A percentile compares a stretch with the other conserved stretches of the same genome.
Conservation (phyloP, 2,329 filamentous ascomycete genomes). For the Claviceps citrina region DNA sequence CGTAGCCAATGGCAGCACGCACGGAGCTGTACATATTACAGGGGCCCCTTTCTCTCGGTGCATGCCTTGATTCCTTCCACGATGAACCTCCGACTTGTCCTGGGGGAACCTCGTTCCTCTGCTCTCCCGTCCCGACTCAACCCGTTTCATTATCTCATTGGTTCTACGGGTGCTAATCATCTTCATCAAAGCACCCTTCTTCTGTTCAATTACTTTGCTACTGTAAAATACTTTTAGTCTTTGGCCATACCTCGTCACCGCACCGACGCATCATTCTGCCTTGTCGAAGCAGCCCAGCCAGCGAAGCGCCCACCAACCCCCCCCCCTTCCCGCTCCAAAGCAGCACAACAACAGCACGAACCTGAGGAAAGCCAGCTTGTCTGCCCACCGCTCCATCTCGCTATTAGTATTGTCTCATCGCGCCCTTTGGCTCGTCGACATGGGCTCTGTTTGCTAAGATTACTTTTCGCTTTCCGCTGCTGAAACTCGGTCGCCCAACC, state of each 20-base stretch:
- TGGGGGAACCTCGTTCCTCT: no score
- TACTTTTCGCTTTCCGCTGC: background rate
- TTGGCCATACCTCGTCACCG: background rate
- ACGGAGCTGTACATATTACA: background rate
- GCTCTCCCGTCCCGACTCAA: background rate
- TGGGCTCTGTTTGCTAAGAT: constrained; percentile 13
- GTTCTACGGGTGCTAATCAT: background rate
- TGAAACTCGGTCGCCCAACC: background rate
- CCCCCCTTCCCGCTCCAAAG: no score
- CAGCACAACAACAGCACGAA: no score
- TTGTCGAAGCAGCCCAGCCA: no score
- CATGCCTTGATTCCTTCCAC: background rate
- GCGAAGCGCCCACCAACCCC: no score
- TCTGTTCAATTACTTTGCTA: background rate
- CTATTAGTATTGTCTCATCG: background rate
- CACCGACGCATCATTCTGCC: background rate
- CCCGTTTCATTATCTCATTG: background rate
- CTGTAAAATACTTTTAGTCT: background rate
- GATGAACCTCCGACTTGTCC: background rate
- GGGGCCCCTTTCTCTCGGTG: no score
- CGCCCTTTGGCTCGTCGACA: constrained; percentile 9
- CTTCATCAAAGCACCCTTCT: background rate
- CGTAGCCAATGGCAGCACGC: background rate
- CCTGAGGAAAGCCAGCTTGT: no score
- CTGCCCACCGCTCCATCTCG: background rate